These are phyloP conservation scores for Ceratobasidium sp. DNA, from an alignment of 1,284 basidiomycete species.

Conservation along the genomic window DNA sequence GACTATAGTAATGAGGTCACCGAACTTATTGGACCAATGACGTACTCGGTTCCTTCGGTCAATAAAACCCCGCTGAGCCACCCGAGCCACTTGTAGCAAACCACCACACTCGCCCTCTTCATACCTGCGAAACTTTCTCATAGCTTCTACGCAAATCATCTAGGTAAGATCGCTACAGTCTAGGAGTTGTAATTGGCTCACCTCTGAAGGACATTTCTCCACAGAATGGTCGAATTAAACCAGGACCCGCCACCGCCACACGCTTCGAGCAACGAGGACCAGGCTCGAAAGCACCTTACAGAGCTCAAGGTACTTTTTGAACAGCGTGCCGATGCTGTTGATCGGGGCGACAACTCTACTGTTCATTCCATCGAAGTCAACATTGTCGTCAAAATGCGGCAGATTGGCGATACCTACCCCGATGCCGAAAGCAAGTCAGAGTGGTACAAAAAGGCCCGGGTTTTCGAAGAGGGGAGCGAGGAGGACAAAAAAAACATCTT, in stretches of 20 bases:
- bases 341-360: not conserved
- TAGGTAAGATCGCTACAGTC: not conserved
- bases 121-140: no score
- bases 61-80: not conserved
- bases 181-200: not conserved
- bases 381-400: slow-evolving; percentile 9
- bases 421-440: not conserved
- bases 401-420: slow-evolving; percentile 27
- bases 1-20: no score
- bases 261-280: not conserved
- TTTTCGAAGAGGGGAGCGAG: not conserved
- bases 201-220: not conserved
- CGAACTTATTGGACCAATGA: not conserved
- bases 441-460: slow-evolving; percentile 7
- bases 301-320: slow-evolving; percentile 12
- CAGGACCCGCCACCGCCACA: not conserved
- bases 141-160: not conserved
- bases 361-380: not conserved
- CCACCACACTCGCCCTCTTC: not conserved
- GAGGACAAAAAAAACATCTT: slow-evolving; percentile 7
- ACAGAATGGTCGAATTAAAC: not conserved
- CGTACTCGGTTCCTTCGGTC: not conserved
- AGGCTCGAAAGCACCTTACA: not conserved
- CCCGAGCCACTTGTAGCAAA: not conserved
- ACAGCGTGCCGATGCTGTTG: not conserved